phyloP scores from a whole-genome alignment of 371 early-diverging fungal genomes.

The Mortierella sp. region DNA sequence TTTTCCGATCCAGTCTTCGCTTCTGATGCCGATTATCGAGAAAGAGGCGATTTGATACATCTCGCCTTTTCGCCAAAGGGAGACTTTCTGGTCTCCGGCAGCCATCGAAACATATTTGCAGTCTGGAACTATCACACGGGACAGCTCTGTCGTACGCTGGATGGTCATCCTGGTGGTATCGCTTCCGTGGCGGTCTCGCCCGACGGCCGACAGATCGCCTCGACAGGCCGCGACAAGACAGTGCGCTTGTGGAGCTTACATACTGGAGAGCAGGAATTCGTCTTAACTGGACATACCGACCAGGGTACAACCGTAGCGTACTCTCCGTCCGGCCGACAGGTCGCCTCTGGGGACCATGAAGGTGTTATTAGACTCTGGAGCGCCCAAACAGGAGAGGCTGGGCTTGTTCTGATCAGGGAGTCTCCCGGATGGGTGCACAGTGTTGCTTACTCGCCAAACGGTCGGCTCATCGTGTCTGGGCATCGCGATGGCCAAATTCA shows the following conservation, averaged over 20 bases:
- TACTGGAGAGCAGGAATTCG: background rate
- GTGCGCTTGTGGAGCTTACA: background rate
- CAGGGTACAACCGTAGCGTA: background rate
- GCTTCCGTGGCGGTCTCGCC: background rate
- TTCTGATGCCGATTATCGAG: background rate
- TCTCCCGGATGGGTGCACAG: background rate
- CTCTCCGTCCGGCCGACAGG: background rate
- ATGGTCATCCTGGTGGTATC: background rate
- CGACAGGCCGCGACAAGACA: background rate
- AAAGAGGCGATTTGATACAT: background rate
- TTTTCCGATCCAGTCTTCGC: background rate
- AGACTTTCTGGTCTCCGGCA: background rate
- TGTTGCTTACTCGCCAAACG: background rate
- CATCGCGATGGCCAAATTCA: background rate
- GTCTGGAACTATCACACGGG: conserved; percentile 5
- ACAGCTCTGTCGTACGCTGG: background rate
- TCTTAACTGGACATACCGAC: background rate
- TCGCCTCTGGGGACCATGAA: background rate
- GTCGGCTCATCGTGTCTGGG: background rate
- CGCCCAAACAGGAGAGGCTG: background rate
- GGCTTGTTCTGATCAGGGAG: background rate
- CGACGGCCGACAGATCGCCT: background rate
- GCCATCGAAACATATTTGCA: background rate
- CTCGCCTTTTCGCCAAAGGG: background rate
- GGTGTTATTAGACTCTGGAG: background rate